These are phyloP conservation scores for Phytophthora uliginosa DNA, from an alignment of 352 stramenopile genomes.

Conservation along the genomic window DNA sequence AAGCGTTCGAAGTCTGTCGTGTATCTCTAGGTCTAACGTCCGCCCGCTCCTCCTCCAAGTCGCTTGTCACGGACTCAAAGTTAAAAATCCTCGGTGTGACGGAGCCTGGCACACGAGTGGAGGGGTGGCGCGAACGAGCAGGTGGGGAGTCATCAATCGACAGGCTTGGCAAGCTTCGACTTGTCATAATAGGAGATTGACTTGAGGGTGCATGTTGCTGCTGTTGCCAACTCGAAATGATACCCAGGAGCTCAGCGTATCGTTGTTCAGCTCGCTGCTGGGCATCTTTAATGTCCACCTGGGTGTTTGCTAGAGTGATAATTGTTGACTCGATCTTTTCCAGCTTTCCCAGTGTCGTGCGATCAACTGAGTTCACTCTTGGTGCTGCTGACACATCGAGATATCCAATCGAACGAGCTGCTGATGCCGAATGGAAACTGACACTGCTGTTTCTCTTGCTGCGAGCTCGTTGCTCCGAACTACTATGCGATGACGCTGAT, in stretches of 20 bases:
- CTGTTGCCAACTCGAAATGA: conserved; percentile 35
- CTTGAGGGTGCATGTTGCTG: conserved; percentile 8
- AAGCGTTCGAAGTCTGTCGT: conserved; percentile 1
- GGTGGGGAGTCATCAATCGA: conserved; percentile 14
- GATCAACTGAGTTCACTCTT: conserved; percentile 29
- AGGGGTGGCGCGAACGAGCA: conserved; percentile 4
- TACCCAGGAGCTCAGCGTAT: conserved; percentile 50
- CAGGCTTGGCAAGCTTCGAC: conserved; percentile 8
- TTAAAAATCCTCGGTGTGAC: conserved; percentile 47
- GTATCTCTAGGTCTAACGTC: not conserved
- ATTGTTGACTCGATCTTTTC: conserved; percentile 64
- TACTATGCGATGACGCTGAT: conserved; percentile 10
- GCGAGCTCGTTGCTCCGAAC: conserved; percentile 21
- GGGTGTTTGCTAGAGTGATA: conserved; percentile 39
- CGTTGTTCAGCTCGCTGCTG: conserved; percentile 40
- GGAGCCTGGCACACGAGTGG: conserved; percentile 14
- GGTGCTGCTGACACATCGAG: conserved; percentile 1
- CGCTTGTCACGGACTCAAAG: conserved; percentile 44
- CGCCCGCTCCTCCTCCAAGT: conserved; percentile 6
- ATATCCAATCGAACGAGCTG: conserved; percentile 1
- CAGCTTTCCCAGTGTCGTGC: conserved; percentile 41
- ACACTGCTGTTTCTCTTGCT: conserved; percentile 19
- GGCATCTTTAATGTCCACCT: conserved; percentile 62
- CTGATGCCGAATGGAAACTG: conserved; percentile 12
- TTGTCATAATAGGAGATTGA: conserved; percentile 11